Evolutionary conservation across 148 eudicot species (phyloP).

Genomic region (Rhododendron williamsianum): DNA sequence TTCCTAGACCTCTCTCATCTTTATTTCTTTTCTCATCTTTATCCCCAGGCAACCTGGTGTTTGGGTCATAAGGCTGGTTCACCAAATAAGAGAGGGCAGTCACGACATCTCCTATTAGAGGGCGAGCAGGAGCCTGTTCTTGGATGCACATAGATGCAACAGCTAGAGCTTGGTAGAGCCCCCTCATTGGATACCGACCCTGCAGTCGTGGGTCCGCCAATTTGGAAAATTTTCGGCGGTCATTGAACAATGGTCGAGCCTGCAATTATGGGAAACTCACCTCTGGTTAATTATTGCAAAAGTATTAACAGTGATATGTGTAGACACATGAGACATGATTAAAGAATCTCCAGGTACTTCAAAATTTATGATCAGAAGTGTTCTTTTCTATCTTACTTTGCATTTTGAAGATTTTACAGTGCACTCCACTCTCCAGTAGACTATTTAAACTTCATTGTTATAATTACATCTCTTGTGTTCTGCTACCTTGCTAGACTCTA

Average conservation of each 20-base stretch:
- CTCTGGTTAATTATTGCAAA: background rate
- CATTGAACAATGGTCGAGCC: slow-evolving; percentile 24
- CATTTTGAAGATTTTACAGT: background rate
- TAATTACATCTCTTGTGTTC: background rate
- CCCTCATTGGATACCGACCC: slow-evolving; percentile 22
- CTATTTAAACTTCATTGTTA: background rate
- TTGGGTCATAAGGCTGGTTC: slow-evolving; percentile 14
- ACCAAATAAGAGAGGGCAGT: slow-evolving; percentile 23
- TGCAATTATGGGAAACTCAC: background rate
- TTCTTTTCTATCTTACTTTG: background rate
- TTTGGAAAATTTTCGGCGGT: slow-evolving; percentile 14
- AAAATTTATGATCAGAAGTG: background rate
- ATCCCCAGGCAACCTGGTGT: background rate
- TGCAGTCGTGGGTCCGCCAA: slow-evolving; percentile 18
- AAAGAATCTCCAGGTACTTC: background rate
- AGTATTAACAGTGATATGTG: background rate
- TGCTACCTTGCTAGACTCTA: background rate
- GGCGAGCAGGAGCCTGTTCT: slow-evolving; percentile 18
- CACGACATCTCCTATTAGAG: slow-evolving; percentile 21
- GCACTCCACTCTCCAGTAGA: background rate
- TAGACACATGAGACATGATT: background rate
- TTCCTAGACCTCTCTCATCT: slow-evolving; percentile 14
- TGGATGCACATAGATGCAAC: slow-evolving; percentile 26
- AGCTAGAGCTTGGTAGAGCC: slow-evolving; percentile 25
- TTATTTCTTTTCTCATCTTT: slow-evolving; percentile 15